Conservation (phyloP, 768 basidiomycete genomes). For the Rhizopogon vinicolor region DNA sequence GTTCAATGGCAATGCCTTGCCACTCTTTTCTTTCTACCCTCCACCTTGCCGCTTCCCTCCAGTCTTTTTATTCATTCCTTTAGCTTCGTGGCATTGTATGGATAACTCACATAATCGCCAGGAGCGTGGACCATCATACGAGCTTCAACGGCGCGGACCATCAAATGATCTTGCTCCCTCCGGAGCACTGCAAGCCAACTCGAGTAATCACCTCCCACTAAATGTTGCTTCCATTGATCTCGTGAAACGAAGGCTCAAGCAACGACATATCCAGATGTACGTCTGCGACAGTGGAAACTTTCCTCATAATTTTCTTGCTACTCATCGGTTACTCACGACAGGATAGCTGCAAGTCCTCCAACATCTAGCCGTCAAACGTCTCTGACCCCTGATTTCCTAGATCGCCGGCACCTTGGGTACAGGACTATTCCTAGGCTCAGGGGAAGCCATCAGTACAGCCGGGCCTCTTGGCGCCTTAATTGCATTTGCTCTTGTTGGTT, state of each 20-base stretch:
- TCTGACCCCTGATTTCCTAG: conserved; percentile 21
- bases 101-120: background rate
- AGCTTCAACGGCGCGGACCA: background rate
- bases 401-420: conserved; percentile 75
- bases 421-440: conserved; percentile 70
- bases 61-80: background rate
- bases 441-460: conserved; percentile 49
- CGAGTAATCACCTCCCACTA: background rate
- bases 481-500: conserved; percentile 59
- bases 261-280: conserved; percentile 77
- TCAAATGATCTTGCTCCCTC: background rate
- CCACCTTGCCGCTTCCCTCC: background rate
- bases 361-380: background rate
- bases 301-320: background rate
- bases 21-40: background rate
- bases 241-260: conserved; percentile 67
- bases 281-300: conserved; percentile 11
- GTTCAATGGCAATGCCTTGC: background rate
- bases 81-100: background rate
- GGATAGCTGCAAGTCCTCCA: conserved; percentile 53
- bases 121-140: background rate
- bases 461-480: conserved; percentile 67
- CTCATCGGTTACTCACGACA: conserved; percentile 12
- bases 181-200: background rate
- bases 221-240: conserved; percentile 59